Evolutionary conservation across 2,329 filamentous ascomycete genomes (phyloP).

Genomic region (Moelleriella libera): DNA sequence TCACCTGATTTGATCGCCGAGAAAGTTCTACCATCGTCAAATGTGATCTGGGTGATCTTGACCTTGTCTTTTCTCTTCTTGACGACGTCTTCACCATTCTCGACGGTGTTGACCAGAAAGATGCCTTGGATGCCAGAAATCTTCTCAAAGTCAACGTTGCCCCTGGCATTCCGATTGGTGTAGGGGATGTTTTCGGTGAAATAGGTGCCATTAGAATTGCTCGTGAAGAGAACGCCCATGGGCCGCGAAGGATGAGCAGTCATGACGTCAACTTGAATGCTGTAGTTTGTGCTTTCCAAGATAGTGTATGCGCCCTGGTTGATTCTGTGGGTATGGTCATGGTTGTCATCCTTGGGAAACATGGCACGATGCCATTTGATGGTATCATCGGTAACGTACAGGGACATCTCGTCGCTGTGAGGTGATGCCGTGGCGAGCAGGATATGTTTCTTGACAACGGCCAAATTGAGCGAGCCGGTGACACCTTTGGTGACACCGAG

Average conservation of each 20-base stretch:
- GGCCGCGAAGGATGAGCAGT: conserved; percentile 48
- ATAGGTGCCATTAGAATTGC: conserved; percentile 94
- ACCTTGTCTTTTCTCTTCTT: conserved; percentile 44
- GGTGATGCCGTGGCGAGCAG: conserved; percentile 69
- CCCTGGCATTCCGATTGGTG: conserved; percentile 67
- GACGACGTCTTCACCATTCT: conserved; percentile 69
- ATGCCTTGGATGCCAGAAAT: conserved; percentile 84
- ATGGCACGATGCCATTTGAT: conserved; percentile 81
- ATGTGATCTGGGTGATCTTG: conserved; percentile 71
- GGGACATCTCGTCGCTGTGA: conserved; percentile 76
- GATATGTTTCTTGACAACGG: conserved; percentile 73
- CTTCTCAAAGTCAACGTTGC: conserved; percentile 90
- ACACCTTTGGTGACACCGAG: conserved; percentile 63
- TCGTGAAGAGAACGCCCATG: conserved; percentile 85
- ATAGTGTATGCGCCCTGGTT: conserved; percentile 85
- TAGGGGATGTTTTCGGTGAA: conserved; percentile 87
- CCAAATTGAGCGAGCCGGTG: conserved; percentile 68
- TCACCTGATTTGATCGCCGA: conserved; percentile 54
- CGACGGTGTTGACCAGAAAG: conserved; percentile 76
- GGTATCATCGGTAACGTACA: conserved; percentile 79
- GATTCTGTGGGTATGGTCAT: conserved; percentile 53
- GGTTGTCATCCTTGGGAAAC: conserved; percentile 65
- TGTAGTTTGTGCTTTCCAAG: conserved; percentile 92
- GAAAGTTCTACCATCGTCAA: conserved; percentile 87
- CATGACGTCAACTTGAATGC: conserved; percentile 91